phyloP scores from a whole-genome alignment of 129 eudicot genomes.

The Artemisia annua region DNA sequence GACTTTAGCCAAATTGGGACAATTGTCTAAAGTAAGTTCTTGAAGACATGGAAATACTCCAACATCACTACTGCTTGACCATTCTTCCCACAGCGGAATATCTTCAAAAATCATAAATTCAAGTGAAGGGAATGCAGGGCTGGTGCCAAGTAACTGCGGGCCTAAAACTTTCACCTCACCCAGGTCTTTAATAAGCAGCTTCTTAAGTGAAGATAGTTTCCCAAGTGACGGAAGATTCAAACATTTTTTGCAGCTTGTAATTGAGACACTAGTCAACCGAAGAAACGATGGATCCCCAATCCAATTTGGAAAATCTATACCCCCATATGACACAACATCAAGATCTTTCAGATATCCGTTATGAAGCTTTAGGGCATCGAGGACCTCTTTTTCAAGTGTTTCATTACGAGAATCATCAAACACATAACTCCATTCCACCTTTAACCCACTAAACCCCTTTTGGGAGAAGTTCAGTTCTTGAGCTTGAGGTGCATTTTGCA shows the following conservation, averaged over 20 bases:
- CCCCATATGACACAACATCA: constrained; percentile 28
- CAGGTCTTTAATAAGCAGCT: background rate
- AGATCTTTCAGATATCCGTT: constrained; percentile 20
- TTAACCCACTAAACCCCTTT: constrained; percentile 29
- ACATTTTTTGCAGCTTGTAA: background rate
- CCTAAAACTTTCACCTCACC: constrained; percentile 5
- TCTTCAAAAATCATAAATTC: background rate
- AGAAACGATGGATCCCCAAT: constrained; percentile 10
- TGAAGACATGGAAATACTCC: constrained; percentile 10
- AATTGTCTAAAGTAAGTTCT: background rate
- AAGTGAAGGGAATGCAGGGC: constrained; percentile 3
- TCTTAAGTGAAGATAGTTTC: constrained; percentile 4
- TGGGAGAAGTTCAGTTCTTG: constrained; percentile 32
- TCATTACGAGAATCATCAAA: background rate
- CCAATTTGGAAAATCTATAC: constrained; percentile 35
- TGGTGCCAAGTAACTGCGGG: background rate
- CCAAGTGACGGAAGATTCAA: constrained; percentile 6
- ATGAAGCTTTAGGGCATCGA: constrained; percentile 25
- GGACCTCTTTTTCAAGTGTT: background rate
- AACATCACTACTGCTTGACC: background rate
- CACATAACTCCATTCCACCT: constrained; percentile 40
- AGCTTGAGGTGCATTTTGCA: constrained; percentile 27
- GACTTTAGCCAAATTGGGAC: background rate
- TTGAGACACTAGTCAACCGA: background rate
- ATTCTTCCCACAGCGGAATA: background rate